Base-by-base conservation (phyloP, 768 basidiomycete genomes). In the Gloeopeniophorella convolvens region DNA sequence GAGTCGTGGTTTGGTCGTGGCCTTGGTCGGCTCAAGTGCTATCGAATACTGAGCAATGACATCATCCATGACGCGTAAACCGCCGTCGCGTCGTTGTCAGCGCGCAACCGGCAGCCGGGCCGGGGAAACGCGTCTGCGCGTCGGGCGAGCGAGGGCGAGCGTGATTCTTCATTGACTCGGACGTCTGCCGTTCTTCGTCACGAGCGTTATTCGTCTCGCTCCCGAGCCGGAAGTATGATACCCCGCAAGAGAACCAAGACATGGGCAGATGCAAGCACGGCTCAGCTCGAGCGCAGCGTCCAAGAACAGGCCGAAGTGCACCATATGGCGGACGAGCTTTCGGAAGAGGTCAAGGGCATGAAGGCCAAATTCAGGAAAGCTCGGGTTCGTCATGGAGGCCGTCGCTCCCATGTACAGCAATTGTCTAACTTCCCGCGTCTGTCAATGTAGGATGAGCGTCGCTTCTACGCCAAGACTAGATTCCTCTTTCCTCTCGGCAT, bases 401-500 rank as follows among this genome's bases (percentile, higher is more conserved):
- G 11, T n/a, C 24, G 13, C 18, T 24, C 27, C 16, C 2, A 24
- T 24, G 11, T 27, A 10, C n/a, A n/a, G n/a, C n/a, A 28, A 18
- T 12, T 37, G 13, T 12, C 37, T 33, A 24, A 27, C 24, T 33
- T 7, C 15, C 15, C 8, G 16, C 7, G 32, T 13, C 3, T 28
- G 11, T 24, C 21, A 30, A 11, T 16, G 23, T 23, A 43, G 40
- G 21, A 36, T n/a, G 11, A 28, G 23, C 42, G 27, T 24, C 49
- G 18, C 11, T 51, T 50, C 54, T 67, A 62, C 48, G 33, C 63
- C 27, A 63, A 54, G 20, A 72, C 78, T 20, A 72, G 78, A 42
- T 80, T 86, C 50, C 66, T 87, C n/a, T 89, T 90, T 61, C 76
- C 83, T 5, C 60, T 87, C 3, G 89, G 87, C 26, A 70, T 90